Evolutionary conservation across 2,329 filamentous ascomycete genomes (phyloP), one percentile per base, ranked within the genome.

Genomic region (Paecilomyces formosus): DNA sequence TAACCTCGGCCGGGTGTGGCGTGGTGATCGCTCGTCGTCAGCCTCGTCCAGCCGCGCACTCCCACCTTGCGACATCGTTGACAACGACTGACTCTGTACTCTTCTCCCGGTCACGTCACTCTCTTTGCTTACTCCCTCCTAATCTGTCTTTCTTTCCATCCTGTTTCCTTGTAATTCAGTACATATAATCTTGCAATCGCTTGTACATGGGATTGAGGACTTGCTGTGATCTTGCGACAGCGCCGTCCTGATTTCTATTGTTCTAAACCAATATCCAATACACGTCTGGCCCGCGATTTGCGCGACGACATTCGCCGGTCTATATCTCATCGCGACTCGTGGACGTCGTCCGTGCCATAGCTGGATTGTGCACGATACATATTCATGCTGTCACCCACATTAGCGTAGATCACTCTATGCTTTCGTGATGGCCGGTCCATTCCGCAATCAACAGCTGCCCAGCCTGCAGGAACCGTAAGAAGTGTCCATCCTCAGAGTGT

Each of bases 401-500:
- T 28, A 45, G 28, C 15, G 12, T 21, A 22, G 22, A 21, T 52
- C 26, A 2, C 50, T 52, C 50, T 28, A 15, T 52, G 26, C 26
- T 28, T 31, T 28, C 26, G 22, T 21, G 24, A 56, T 56, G 55
- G 55, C 55, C 49, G 45, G 55, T 30, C 55, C 35, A 18, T 56
- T 56, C 28, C 54, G 49, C 22, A 31, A 51, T 30, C n/a, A 21
- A 24, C 21, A 56, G 39, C 15, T 45, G 39, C 39, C 39, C 15
- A 45, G 39, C 24, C 21, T n/a, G 21, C 21, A 28, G 35, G 28
- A 45, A 56, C 35, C 49, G 55, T 56, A 50, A 52, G 55, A 31
- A 28, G 24, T 24, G 22, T 22, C 50, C 50, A 52, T 52, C 26
- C 11, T 24, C 22, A 24, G 55, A 26, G 49, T 31, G 54, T 54